Evolutionary conservation across 352 stramenopile genomes (phyloP), one percentile per base, ranked within the genome.

Genomic region (Pythium dissotocum): DNA sequence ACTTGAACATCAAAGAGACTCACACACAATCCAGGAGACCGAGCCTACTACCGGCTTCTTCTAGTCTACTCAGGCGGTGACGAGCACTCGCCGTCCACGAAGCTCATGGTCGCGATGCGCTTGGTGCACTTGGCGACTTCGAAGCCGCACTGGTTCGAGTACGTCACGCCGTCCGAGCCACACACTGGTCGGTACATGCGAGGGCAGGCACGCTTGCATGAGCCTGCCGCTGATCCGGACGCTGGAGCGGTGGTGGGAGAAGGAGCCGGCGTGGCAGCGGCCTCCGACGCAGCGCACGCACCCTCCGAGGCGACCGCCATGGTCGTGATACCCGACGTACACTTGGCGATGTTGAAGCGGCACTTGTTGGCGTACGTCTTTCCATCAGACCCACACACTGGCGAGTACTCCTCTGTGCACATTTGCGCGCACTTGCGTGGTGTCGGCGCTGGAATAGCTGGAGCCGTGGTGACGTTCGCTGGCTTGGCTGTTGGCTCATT

Each of bases 311-410:
- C 75, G 32, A 79, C 14, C 3, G 56, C 42, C 28, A 65, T 63
- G 3, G 62, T 67, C 42, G 82, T 65, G 16, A 66, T 70, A 12
- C 63, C 62, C 18, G 72, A 55, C 32, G 62, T 61, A 32, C 71
- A 81, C 26, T 63, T 59, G 13, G 65, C 76, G 14, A 72, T 40
- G 18, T 57, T 63, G 51, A 84, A 76, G 21, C 69, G 42, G 58
- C 76, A 83, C 21, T 42, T n/a, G 59, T 77, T 83, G 53, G 16
- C 54, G 68, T 81, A 83, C 33, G 77, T 80, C 48, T 57, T 48
- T 24, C 63, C 65, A 52, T 83, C 63, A 0, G 72, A 69, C 38
- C 67, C 77, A 55, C 77, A 81, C 35, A 82, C 67, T 13, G 67
- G 72, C 13, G 54, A 30, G 28, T 62, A 71, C 1, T 58, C 49